Evolutionary conservation across 2,329 filamentous ascomycete species (phyloP), one percentile per base, ranked within the genome.

Genomic region (Cladosporium sp.): DNA sequence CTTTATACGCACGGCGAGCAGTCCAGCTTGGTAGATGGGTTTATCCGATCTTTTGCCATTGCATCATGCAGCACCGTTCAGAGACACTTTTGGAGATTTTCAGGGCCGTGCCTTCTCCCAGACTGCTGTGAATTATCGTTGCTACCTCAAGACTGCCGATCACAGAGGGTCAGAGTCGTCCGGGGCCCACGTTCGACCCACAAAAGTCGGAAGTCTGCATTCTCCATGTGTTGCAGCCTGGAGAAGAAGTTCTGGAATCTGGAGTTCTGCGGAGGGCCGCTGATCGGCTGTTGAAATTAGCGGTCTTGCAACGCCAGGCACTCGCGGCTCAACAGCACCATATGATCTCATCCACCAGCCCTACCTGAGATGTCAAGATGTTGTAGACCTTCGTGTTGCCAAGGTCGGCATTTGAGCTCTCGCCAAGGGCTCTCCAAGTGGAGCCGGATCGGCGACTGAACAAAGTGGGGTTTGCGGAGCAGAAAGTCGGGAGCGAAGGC

Each of bases 131-230:
- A 33, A 14, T 18, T 32, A 28, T 14, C 40, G 14, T 9, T 10
- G 16, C 4, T 11, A 9, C 8, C 18, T 49, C 18, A 2, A 9
- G n/a, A 38, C 13, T 43, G 46, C 34, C 46, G 46, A 49, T 49
- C 35, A 14, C 38, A 49, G 31, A 49, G 38, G 46, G 46, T 49
- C 46, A 43, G 34, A 49, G 46, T 43, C 38, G 28, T 38, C 46
- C 46, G 46, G 42, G 19, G 35, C 38, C 38, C 14, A 48, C 19
- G 45, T 40, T 33, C n/a, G 45, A 48, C 45, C 45, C 45, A 41
- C 35, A 48, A 32, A 31, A 40, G 13, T 48, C 45, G 45, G 45
- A 35, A 38, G 16, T 48, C n/a, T 38, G 34, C 13, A 13, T 19
- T 41, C 9, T 16, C 43, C 43, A 46, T 48, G 35, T 28, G 44